Base-by-base conservation (phyloP, 805 yeast species). In the Saccharomycopsis babjevae region DNA sequence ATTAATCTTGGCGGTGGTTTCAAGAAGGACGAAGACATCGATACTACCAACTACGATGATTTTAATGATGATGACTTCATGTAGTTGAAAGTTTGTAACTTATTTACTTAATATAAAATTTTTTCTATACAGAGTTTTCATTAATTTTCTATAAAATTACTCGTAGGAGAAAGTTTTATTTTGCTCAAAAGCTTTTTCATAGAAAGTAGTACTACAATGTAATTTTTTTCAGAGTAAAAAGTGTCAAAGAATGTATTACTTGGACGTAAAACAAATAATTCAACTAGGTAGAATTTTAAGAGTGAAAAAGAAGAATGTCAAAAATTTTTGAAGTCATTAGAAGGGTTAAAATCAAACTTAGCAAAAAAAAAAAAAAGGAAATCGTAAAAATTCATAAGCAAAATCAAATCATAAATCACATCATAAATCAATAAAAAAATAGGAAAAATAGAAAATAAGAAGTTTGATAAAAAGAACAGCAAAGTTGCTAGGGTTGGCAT, bases 21-120 rank as follows among this genome's bases (percentile, higher is more conserved):
- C 71, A 88, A 85, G 79, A 86, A 86, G 73, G 90, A 85, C 46
- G 83, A 83, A 66, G 88, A 80, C 64, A 74, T 81, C 59, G 78
- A 72, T 71, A 78, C 76, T 66, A 76, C 73, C 61, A 78, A 77
- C 67, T 79, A 73, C 67, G 83, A 78, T 67, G 79, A 73, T 61
- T 89, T 85, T 68, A 83, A 84, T 68, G 89, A 79, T 63, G 94
- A 87, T 64, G 94, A 88, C 72, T 88, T 88, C 73, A 88, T 88
- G 96, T 88, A 77, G 73, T 16, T 20, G 7, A 13, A 32, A 40
- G 22, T 34, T 8, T 2, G 22, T 20, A 40, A n/a, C 13, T 6
- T 40, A n/a, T 40, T 40, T 40, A 18, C 5, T 40, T 6, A 40
- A 40, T 40, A n/a, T n/a, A 40, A 13, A 8, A 46, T 1, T 7